phyloP scores from a whole-genome alignment of 257 asterid species.

The Petunia axillaris region DNA sequence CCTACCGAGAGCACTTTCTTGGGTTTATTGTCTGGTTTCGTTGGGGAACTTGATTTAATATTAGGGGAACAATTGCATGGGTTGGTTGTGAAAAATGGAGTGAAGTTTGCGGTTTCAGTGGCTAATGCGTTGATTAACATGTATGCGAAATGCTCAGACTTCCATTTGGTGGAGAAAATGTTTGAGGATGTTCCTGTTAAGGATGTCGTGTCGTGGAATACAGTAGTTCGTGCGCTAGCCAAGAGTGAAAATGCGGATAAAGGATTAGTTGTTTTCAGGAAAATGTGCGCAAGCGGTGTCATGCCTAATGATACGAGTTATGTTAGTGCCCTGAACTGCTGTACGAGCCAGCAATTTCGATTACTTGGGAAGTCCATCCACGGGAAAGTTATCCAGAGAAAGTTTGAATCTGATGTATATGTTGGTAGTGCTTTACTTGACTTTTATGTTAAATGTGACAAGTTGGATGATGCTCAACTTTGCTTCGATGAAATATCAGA shows the following conservation, averaged over 20 bases:
- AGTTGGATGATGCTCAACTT: conserved; percentile 53
- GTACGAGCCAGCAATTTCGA: conserved; percentile 44
- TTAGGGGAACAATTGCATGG: conserved; percentile 67
- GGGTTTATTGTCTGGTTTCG: conserved; percentile 52
- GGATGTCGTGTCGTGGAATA: conserved; percentile 77
- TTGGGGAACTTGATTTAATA: conserved; percentile 33
- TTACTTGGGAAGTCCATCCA: conserved; percentile 63
- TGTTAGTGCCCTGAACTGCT: conserved; percentile 50
- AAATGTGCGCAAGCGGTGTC: conserved; percentile 49
- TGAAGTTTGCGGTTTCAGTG: conserved; percentile 45
- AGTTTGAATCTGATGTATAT: conserved; percentile 48
- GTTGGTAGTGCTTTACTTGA: conserved; percentile 68
- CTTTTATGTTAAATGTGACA: conserved; percentile 63
- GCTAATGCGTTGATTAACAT: conserved; percentile 62
- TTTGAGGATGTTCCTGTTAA: conserved; percentile 52
- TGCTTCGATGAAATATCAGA: conserved; percentile 66
- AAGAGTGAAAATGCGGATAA: conserved; percentile 44
- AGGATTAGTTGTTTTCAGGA: conserved; percentile 46
- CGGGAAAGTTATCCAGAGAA: conserved; percentile 56
- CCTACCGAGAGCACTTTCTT: conserved; percentile 61
- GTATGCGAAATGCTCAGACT: conserved; percentile 51
- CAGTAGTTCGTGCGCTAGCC: conserved; percentile 52
- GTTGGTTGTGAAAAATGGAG: conserved; percentile 58
- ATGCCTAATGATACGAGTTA: conserved; percentile 61
- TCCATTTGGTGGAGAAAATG: conserved; percentile 49